Base-by-base conservation (phyloP, 2,329 filamentous ascomycete genomes). In the Sporothrix euskadiensis region DNA sequence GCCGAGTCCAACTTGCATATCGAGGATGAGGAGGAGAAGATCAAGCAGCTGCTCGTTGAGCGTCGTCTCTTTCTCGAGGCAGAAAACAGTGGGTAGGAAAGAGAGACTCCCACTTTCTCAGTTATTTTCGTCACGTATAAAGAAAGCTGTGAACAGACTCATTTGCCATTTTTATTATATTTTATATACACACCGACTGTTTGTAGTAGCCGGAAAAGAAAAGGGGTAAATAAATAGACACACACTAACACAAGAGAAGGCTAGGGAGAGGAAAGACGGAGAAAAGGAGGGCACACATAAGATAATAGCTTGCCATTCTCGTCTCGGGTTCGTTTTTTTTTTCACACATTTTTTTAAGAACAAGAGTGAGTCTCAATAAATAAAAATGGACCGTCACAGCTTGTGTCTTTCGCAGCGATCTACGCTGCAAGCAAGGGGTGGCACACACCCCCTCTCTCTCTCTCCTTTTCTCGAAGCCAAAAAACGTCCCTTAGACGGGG, bases 381-480 rank as follows among this genome's bases (percentile, higher is more conserved):
- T 35, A 35, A 22, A 32, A 10, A 35, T 16, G 35, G 14, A 35
- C 35, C 14, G 26, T 66, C 22, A 47, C 39, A 1, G 16, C 12
- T 44, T 49, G 44, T 41, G 35, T 30, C 22, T 47, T 66, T 66
- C 22, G 61, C 30, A 66, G 61, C 61, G 61, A 66, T 66, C 61
- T 44, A 66, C 61, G 39, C 61, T 30, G 39, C n/a, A 26, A 9
- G 26, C 16, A 65, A 19, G 44, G 35, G 35, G 35, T 26, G 35
- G 10, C 59, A n/a, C 61, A 47, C 61, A 26, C 22, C 26, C 26
- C 26, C 26, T 26, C 35, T 47, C 26, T 26, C 35, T 47, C 39
- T 65, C 61, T 16, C 8, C 57, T 41, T 22, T 22, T 41, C 4
- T 14, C 26, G 26, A 7, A 16, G 44, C 44, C 44, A 49, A 19